Conservation (phyloP, 2,329 filamentous ascomycete genomes). For the Aurifilum marmelostoma region DNA sequence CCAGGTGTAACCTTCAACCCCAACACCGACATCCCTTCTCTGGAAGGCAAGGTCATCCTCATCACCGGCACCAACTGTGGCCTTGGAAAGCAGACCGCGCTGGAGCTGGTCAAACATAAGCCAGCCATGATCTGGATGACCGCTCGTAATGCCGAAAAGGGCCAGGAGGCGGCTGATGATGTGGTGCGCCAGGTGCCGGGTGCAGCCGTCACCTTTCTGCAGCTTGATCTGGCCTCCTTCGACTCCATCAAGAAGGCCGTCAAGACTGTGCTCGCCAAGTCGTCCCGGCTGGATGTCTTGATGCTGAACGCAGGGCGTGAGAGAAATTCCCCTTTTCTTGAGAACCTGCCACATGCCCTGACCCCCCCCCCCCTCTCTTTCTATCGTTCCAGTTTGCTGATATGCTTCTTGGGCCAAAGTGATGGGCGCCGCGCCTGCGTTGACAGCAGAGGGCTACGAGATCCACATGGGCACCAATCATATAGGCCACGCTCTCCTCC, state of each 20-base stretch:
- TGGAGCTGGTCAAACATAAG: slow-evolving; percentile 46
- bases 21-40: slow-evolving; percentile 43
- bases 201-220: slow-evolving; percentile 38
- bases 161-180: slow-evolving; percentile 42
- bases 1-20: slow-evolving; percentile 25
- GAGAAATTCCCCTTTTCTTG: neutral
- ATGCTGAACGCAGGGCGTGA: slow-evolving; percentile 51
- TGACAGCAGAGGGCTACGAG: slow-evolving; percentile 52
- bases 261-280: slow-evolving; percentile 39
- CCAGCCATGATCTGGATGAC: slow-evolving; percentile 38
- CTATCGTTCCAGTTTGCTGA: neutral
- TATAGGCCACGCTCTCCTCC: slow-evolving; percentile 51
- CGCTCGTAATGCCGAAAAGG: slow-evolving; percentile 43
- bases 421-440: slow-evolving; percentile 41
- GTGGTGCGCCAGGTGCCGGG: slow-evolving; percentile 36
- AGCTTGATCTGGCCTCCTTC: slow-evolving; percentile 50
- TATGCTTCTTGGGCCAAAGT: neutral
- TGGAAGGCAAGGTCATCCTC: slow-evolving; percentile 47
- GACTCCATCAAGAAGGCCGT: slow-evolving; percentile 47
- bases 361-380: too few species aligned
- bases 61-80: slow-evolving; percentile 55
- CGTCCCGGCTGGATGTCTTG: slow-evolving; percentile 22
- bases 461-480: slow-evolving; percentile 54
- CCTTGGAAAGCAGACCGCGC: slow-evolving; percentile 50
- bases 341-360: neutral